Evolutionary conservation across 345 rosid species (phyloP), one percentile per base, ranked within the genome.

Genomic region (Gossypium australe): DNA sequence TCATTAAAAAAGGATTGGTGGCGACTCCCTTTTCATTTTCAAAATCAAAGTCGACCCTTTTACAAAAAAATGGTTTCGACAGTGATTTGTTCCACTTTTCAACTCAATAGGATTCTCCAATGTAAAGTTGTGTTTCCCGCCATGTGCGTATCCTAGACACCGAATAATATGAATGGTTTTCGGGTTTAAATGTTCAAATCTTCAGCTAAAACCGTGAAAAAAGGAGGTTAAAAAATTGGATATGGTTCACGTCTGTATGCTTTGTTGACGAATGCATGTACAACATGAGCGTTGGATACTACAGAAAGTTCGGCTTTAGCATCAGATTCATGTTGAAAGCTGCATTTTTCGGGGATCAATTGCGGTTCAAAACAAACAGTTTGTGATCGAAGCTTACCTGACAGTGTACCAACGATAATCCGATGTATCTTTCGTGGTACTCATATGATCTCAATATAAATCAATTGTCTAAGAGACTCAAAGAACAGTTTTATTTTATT

Each of bases 381-480:
- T 0, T 71, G 18, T 0, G 9, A 4, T 55, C 12, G 8, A 22
- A 18, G n/a, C 43, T 72, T 83, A 90, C 94, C 88, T 80, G 79
- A 77, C 78, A 29, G 80, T 84, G 77, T 90, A 90, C 97, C 97
- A 92, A 48, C 90, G 89, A 68, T 92, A 89, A 78, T 92, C 97
- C 56, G 97, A 87, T 62, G 84, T 60, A 78, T 89, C 97, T 70
- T 90, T 87, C 3, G 93, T 90, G 52, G 86, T 81, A 44, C 72
- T 79, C 86, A 87, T 85, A 22, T 90, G 94, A 62, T 89, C 97
- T 49, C 20, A 20, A 20, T 20, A 20, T 20, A 20, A 20, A 20
- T 20, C 20, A 20, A 20, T 20, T 20, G 0, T 20, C 20, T 20
- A 20, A 20, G 20, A 20, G 20, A 20, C 20, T 20, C 20, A 20